These are phyloP conservation scores for Rhytidiadelphus loreus DNA, from an alignment of 225 moss, liverwort and hornwort genomes.

Conservation along the genomic window DNA sequence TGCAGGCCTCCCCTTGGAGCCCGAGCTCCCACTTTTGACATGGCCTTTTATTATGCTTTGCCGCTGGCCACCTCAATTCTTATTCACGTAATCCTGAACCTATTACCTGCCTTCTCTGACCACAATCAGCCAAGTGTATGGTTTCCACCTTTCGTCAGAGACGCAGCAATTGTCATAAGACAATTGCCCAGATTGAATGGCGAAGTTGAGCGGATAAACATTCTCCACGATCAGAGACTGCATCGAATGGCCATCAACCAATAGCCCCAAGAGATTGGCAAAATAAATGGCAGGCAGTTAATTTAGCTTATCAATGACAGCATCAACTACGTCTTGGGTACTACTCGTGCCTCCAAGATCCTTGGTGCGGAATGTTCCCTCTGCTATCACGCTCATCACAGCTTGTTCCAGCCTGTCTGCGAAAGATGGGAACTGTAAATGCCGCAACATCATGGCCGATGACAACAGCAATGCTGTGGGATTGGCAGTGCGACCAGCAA, in stretches of 20 bases:
- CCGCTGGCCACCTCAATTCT: conserved; percentile 3
- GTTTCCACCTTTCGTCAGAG: neutral
- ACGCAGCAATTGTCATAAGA: neutral
- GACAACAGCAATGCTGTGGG: conserved; percentile 85
- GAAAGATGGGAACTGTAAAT: conserved; percentile 96
- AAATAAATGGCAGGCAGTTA: neutral
- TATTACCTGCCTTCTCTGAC: neutral
- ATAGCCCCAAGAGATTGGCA: neutral
- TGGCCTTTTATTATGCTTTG: conserved; percentile 13
- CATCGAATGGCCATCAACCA: conserved; percentile 10
- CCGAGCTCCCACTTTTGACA: conserved; percentile 1
- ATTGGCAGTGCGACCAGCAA: conserved; percentile 70
- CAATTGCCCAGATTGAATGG: conserved; percentile 3
- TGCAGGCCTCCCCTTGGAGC: conserved; percentile 1
- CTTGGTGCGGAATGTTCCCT: conserved; percentile 86
- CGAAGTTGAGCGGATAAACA: neutral
- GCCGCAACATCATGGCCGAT: conserved; percentile 98
- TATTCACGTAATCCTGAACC: conserved; percentile 7
- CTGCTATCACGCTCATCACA: conserved; percentile 80
- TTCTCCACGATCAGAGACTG: conserved; percentile 6
- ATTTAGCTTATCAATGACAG: conserved; percentile 75
- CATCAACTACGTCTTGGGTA: conserved; percentile 92
- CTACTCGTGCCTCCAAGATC: conserved; percentile 87
- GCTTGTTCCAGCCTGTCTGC: conserved; percentile 95
- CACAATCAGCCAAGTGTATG: neutral